Conservation (phyloP, 177 flowering plant genomes). For the Vitis hybrid region DNA sequence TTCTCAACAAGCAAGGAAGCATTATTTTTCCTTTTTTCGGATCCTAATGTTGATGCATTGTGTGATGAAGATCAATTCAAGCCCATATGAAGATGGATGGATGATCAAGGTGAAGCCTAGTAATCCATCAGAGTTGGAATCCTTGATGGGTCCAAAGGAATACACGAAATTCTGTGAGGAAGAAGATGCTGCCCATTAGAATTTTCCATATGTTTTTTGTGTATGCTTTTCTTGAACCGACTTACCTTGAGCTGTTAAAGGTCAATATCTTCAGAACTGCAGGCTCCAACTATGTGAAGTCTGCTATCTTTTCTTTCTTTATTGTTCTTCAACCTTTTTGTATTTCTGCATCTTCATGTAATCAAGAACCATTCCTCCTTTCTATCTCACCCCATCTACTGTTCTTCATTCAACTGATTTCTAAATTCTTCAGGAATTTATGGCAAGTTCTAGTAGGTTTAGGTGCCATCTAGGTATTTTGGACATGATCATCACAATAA, state of each 20-base stretch:
- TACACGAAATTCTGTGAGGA: slow-evolving; percentile 94
- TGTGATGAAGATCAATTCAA: slow-evolving; percentile 61
- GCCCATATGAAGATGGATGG: slow-evolving; percentile 97
- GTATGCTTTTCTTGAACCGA: slow-evolving; percentile 2
- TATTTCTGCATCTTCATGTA: slow-evolving; percentile 10
- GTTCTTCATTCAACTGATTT: neutral
- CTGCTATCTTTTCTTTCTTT: neutral
- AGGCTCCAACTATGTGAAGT: neutral
- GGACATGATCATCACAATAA: neutral
- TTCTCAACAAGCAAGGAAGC: neutral
- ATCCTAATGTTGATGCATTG: neutral
- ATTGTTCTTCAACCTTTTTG: neutral
- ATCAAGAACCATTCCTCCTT: neutral
- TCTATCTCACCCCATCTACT: neutral
- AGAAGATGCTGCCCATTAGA: slow-evolving; percentile 76
- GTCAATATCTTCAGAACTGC: neutral
- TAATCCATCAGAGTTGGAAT: slow-evolving; percentile 63
- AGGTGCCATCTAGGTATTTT: too few relatives aligned
- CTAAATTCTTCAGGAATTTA: neutral
- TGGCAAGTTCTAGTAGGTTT: neutral
- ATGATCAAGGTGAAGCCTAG: slow-evolving; percentile 92
- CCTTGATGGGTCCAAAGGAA: slow-evolving; percentile 73
- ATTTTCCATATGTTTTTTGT: neutral
- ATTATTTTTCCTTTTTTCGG: neutral
- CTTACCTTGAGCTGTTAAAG: slow-evolving; percentile 5